Base-by-base conservation (phyloP, 192 early-diverging fungal genomes). In the Backusella liffmaniae region DNA sequence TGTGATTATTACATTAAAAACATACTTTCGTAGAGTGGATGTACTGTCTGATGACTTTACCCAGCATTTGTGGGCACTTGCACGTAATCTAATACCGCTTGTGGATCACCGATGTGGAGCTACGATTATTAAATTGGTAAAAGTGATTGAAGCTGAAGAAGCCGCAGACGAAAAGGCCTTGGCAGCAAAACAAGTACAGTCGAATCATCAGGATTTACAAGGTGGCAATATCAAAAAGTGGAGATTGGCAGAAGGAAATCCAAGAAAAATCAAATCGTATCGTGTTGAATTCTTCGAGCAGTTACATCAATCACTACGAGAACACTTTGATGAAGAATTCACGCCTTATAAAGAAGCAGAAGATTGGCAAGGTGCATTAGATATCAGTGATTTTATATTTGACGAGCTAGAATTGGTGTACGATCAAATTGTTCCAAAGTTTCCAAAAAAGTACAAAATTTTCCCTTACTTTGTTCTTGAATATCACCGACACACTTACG, bases 71-170 rank as follows among this genome's bases (percentile, higher is more conserved):
- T 99, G 97, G 94, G 82, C 88, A 34, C 83, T 99, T 18, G 88
- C 94, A 10, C 88, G 90, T 30, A 86, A 92, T 74, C 88, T 95
- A 65, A 89, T 97, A 41, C 91, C 94, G 4, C 84, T 99, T 70
- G 91, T 92, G 2, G 90, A 90, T 80, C 84, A 85, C 35, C 88
- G 86, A 18, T 87, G 93, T 42, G 84, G 87, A 0, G 86, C 93
- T 1, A 84, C 91, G 10, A 87, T 99, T n/a, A 93, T 99, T 7
- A 89, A 92, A 53, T 71, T 99, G 39, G 91, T 95, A 75, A 99
- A 99, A 75, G 92, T 99, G 30, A 92, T 99, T 67, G 98, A 99
- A 81, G 83, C 82, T 16, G 98, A 99, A 79, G 98, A 99, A 81
- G 82, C 84, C 9, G 92, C 92, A 1, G 98, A 99, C 84, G 93